phyloP scores from a whole-genome alignment of 768 basidiomycete species.

The Collybiopsis luxurians region DNA sequence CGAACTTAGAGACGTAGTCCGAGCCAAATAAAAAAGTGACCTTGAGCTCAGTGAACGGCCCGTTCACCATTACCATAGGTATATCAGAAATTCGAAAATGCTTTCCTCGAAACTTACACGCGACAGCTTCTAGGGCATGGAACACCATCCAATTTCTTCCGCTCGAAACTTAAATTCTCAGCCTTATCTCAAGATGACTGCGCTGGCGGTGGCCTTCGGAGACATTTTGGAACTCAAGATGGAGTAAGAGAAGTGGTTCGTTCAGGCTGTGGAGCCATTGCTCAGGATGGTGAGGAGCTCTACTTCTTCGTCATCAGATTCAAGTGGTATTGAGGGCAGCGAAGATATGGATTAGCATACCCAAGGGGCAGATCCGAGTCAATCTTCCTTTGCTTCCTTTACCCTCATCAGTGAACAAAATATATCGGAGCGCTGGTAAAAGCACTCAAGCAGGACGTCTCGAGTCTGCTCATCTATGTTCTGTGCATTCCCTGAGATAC shows the following conservation, averaged over 20 bases:
- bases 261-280: conserved; percentile 38
- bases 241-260: conserved; percentile 42
- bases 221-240: conserved; percentile 45
- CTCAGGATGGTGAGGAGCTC: conserved; percentile 27
- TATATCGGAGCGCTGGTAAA: conserved; percentile 68
- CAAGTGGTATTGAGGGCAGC: too few relatives aligned
- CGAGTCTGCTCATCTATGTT: conserved; percentile 38
- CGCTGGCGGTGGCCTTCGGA: conserved; percentile 60
- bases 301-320: neutral
- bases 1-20: conserved; percentile 64
- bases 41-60: conserved; percentile 43
- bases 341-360: too few relatives aligned
- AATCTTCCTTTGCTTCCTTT: conserved; percentile 50
- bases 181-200: conserved; percentile 65
- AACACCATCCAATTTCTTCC: conserved; percentile 47
- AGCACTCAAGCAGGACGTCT: conserved; percentile 53
- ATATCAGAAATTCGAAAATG: neutral
- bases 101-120: conserved; percentile 5
- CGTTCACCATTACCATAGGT: conserved; percentile 61
- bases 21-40: conserved; percentile 59
- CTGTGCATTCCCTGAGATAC: neutral
- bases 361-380: conserved; percentile 12
- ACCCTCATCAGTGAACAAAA: conserved; percentile 56
- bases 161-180: conserved; percentile 31
- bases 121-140: conserved; percentile 45